Base-by-base conservation (phyloP, 75 land plant genomes). In the Adiantum capillusveneris region DNA sequence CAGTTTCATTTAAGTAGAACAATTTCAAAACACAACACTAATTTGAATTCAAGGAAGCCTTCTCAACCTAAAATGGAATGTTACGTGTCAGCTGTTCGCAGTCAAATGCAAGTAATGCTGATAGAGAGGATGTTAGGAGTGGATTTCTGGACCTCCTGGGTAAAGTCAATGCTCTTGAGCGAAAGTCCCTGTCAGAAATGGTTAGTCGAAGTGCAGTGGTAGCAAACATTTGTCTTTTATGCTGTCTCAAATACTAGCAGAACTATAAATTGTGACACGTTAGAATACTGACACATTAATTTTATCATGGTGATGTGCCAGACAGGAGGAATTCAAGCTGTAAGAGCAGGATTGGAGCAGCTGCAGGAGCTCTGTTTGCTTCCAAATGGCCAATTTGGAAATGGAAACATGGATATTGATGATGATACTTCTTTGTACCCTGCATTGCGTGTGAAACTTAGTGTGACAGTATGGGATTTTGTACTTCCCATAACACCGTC, bases 381-480 rank as follows among this genome's bases (percentile, higher is more conserved):
- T 56, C 42, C 79, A 51, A 75, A 69, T 20, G 63, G 58, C 36
- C 63, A 51, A 42, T 69, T 63, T 56, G 84, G 77, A 29, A 74
- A 71, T 72, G 87, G 81, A 0, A 66, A 69, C 34, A 74, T 66
- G 72, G 98, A 94, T 64, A 71, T 83, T 74, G 98, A 94, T 64
- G 98, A 86, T 53, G 96, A 94, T 65, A 69, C 57, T 39, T 49
- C 68, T 11, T 62, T 75, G 18, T 75, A 59, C 43, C 61, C 69
- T 21, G 70, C 84, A 14, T 39, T 89, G 25, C 78, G 72, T 53
- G 30, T 94, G 56, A 81, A 86, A 57, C 51, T 94, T 18, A 81
- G 56, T 61, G 56, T 94, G 60, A 94, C 98, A 24, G 84, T 94
- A n/a, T 94, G 98, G 98, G 91, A 94, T 29, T 90, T 81, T 67